These are phyloP conservation scores for Parachlorella kessleri DNA, from an alignment of 139 green algal species.

Conservation along the genomic window DNA sequence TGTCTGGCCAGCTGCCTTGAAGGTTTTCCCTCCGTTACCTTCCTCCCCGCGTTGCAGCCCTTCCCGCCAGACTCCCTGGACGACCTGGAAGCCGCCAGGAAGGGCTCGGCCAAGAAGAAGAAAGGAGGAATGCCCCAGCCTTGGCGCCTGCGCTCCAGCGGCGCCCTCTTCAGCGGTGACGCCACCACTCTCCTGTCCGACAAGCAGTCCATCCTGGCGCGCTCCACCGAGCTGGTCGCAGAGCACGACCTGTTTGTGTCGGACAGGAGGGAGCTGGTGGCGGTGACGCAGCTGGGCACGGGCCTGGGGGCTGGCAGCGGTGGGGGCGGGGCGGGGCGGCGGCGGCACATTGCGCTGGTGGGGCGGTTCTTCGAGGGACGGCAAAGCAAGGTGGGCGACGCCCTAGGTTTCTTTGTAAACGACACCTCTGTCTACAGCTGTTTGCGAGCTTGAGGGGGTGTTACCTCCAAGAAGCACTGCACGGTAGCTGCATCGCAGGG, in stretches of 20 bases:
- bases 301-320: neutral
- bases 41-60: neutral
- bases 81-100: too few species aligned
- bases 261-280: neutral
- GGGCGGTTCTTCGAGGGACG: slow-evolving; percentile 26
- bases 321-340: neutral
- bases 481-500: too few species aligned
- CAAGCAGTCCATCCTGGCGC: neutral
- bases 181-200: neutral
- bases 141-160: neutral
- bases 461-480: too few species aligned
- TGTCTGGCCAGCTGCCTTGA: neutral
- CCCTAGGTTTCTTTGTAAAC: too few species aligned
- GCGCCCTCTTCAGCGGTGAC: too few species aligned
- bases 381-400: slow-evolving; percentile 25
- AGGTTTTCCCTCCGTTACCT: neutral
- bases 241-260: neutral
- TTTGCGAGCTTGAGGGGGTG: too few species aligned
- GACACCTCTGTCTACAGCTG: too few species aligned
- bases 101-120: too few species aligned
- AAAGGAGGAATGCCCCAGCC: too few species aligned
- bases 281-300: neutral
- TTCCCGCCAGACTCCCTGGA: too few species aligned
- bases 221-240: neutral
- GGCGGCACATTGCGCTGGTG: slow-evolving; percentile 23